Percentiles rank a stretch among this genome's conserved stretches.
Evolutionary conservation across 192 early-diverging fungal genomes (phyloP).

Genomic region (Phycomyces blakesleeanus): DNA sequence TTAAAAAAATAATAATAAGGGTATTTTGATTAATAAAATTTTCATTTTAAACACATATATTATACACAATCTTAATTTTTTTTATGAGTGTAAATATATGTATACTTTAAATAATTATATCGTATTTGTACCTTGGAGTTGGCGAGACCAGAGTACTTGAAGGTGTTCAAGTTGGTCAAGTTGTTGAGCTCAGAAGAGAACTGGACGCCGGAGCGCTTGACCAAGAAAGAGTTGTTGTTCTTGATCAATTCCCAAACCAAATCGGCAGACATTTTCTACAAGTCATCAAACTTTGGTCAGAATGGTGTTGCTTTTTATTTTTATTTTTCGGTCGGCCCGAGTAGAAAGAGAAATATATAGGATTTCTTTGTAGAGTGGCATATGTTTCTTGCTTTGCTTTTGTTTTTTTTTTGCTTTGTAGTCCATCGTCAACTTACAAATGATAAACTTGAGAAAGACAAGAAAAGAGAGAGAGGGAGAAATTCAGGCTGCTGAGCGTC

Average conservation of each 20-base stretch:
- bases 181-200: constrained; percentile 73
- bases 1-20: no score
- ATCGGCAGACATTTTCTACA: constrained; percentile 31
- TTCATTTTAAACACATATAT: no score
- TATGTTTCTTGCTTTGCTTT: no score
- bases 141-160: constrained; percentile 80
- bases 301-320: no score
- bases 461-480: neutral
- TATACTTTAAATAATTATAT: no score
- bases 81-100: no score
- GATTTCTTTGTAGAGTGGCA: no score
- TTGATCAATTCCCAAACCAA: constrained; percentile 63
- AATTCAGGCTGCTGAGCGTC: neutral
- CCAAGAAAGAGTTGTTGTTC: constrained; percentile 74
- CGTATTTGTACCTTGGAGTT: constrained; percentile 62
- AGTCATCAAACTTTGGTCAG: neutral
- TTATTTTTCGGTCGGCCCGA: no score
- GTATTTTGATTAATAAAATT: no score
- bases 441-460: neutral
- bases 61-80: no score
- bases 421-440: neutral
- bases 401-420: neutral
- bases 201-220: constrained; percentile 75
- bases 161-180: constrained; percentile 75
- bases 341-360: neutral